Conservation (phyloP, 352 stramenopile species). For the Elongisporangium anandrum region DNA sequence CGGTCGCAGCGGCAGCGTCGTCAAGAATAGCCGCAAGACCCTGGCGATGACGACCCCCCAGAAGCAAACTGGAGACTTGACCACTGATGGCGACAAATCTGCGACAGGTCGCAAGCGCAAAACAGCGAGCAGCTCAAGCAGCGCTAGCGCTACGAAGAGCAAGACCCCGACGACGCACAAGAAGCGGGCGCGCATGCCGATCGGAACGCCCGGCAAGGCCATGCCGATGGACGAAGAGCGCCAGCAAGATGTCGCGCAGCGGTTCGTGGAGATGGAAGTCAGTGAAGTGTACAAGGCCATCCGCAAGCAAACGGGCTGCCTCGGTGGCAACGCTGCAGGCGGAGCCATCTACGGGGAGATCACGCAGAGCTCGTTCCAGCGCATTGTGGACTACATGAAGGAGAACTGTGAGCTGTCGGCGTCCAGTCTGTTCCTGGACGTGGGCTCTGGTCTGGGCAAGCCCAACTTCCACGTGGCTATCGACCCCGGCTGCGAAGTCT, state of each 20-base stretch:
- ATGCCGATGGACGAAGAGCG: constrained; percentile 51
- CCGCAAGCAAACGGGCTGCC: constrained; percentile 90
- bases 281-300: constrained; percentile 91
- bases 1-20: neutral
- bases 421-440: constrained; percentile 94
- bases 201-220: constrained; percentile 69
- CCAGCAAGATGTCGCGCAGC: constrained; percentile 61
- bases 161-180: constrained; percentile 23
- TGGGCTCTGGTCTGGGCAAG: constrained; percentile 96
- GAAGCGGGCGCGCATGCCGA: constrained; percentile 56
- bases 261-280: constrained; percentile 82
- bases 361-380: constrained; percentile 95
- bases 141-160: constrained; percentile 8
- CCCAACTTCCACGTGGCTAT: constrained; percentile 97
- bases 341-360: constrained; percentile 98
- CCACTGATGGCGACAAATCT: neutral
- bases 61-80: neutral
- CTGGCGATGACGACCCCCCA: neutral
- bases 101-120: constrained; percentile 52
- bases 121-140: constrained; percentile 13
- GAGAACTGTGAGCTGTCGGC: constrained; percentile 87
- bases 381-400: constrained; percentile 94
- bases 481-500: constrained; percentile 93
- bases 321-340: constrained; percentile 93
- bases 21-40: neutral